Base-by-base conservation (phyloP, 2,329 filamentous ascomycete species). In the Fusarium nodosum region DNA sequence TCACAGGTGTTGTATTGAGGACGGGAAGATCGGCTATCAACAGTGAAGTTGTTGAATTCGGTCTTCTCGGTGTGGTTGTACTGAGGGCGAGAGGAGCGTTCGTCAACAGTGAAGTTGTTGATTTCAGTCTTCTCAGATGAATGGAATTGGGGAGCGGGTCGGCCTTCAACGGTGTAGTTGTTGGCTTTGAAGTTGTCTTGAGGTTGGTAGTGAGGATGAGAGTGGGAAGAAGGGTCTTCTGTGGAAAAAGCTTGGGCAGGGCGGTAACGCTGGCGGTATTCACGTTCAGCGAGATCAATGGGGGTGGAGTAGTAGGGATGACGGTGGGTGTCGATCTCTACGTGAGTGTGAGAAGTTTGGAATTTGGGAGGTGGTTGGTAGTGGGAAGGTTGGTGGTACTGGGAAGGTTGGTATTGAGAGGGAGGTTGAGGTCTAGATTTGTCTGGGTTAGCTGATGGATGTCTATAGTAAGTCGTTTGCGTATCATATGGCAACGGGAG, bases 281-380 rank as follows among this genome's bases (percentile, higher is more conserved):
- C 84, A 81, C 86, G 87, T 82, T 91, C 89, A 77, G 87, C 87
- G 72, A 86, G 79, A 82, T 91, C 89, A 79, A 91, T 84, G 72
- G 85, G 81, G 73, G 80, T 84, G 74, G 83, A 79, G 77, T 82
- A 81, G 68, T 81, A 81, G 68, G 81, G 79, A 76, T 82, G 81
- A 74, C 81, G 79, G 72, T 84, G 84, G 70, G 75, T 76, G 79
- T 92, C 85, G 77, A 90, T 83, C 82, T 93, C 88, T 80, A 92
- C 82, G 79, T 88, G 87, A 79, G 87, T 85, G 80, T 91, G 73
- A 75, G 73, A 75, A 64, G 73, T 87, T 76, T 86, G 83, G 83
- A 88, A 89, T 75, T 82, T 74, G 69, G 76, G 75, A 71, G 73
- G 74, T 69, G 72, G 73, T 74, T 63, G 60, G 62, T 88, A 63